Base-by-base conservation (phyloP, 2,329 filamentous ascomycete species). In the Aspergillus flavus region DNA sequence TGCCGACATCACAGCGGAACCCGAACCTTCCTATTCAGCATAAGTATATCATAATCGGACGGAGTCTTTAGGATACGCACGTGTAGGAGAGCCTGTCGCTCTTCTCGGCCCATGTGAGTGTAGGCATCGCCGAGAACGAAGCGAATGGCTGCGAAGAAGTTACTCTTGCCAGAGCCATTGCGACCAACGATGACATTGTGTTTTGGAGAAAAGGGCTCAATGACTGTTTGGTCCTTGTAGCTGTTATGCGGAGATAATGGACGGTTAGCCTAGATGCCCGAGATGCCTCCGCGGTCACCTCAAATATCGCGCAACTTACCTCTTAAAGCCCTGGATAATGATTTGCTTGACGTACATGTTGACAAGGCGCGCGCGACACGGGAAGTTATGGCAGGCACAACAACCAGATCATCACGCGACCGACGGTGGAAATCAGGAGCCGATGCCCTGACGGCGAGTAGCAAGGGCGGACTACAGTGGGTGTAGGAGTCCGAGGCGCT, bases 241-340 rank as follows among this genome's bases (percentile, higher is more conserved):
- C 94, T 97, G 73, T 61, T 60, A 23, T 36, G 21, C 23, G 16
- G 28, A 39, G 9, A 23, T 21, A 64, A 45, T 48, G 14, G 2
- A 10, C 10, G 4, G 30, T 52, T 32, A 52, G 48, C 6, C 9
- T n/a, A 2, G 16, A 32, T 32, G 28, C 5, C 28, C 26, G 3
- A 19, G 12, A 0, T 10, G 14, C 9, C 23, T 6, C 28, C 28
- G 9, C 3, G 2, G 16, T n/a, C 28, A 52, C 26, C n/a, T 14
- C 10, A 23, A 1, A n/a, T 32, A 19, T 50, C 16, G 41, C 52
- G 58, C 34, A 61, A 75, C 80, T 70, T 80, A 96, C 93, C 93
- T 97, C 83, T 99, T 99, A 83, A 99, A 99, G 88, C 95, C 95
- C 80, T 99, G 95, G 77, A 99, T 98, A 80, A 97, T 98, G 79